Evolutionary conservation across 805 yeast species (phyloP), one percentile per base, ranked within the genome.

Genomic region (Kodamaea fukazawae): DNA sequence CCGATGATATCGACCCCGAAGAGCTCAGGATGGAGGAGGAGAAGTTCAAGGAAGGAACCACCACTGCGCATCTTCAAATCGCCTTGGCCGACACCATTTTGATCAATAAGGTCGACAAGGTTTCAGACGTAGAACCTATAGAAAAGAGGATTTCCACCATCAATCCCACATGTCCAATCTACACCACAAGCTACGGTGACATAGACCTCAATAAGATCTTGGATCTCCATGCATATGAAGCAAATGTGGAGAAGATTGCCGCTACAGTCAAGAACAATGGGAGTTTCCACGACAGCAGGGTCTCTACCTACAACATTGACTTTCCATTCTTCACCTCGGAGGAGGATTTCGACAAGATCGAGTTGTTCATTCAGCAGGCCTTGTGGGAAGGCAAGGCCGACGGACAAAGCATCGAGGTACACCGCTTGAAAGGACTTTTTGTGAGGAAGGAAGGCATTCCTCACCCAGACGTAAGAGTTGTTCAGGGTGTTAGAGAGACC

Each of bases 401-500:
- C 17, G 74, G 62, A 2, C 60, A 61, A 22, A 52, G 53, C 1
- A 71, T 78, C 3, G 96, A 88, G 45, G 71, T 93, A 2, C 96
- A 89, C 50, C 66, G 98, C 46, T 66, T 84, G 2, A 93, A 93
- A 57, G 98, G 96, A 1, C 59, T 86, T 7, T 47, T 89, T 6
- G 73, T 81, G 45, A 38, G 42, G 22, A 51, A 58, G n/a, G 57
- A 52, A 7, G 49, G 48, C 0, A 4, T 30, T 6, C 23, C 23
- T 20, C 5, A 5, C 23, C 23, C 23, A 20, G 60, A 57, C 6
- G 79, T 73, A 15, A 72, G 76, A 47, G 85, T 89, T 6, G 63
- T 93, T 8, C 99, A 93, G 58, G 98, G 95, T 9, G 99, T 93
- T 0, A 71, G 98, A 44, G 93, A 89, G 40, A 88, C 96, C 0